These are phyloP conservation scores for Talaromyces amestolkiae DNA, from an alignment of 2,329 filamentous ascomycete genomes.

Conservation along the genomic window DNA sequence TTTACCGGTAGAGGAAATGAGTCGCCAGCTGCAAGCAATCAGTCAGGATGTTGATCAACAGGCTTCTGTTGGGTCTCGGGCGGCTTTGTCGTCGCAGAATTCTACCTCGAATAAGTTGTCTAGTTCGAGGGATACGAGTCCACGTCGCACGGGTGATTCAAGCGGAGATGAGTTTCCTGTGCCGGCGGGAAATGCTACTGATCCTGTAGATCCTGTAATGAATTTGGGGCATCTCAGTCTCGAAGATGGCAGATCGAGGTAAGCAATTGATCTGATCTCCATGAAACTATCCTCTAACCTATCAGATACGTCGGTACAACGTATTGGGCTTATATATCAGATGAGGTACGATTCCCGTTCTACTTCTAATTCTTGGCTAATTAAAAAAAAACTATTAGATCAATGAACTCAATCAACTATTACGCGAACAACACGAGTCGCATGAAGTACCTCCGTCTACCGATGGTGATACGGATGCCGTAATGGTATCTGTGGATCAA, in stretches of 20 bases:
- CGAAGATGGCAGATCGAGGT: slow-evolving; percentile 42
- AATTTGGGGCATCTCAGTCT: slow-evolving; percentile 45
- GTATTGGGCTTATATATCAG: slow-evolving; percentile 47
- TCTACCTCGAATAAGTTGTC: slow-evolving; percentile 18
- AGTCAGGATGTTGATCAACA: slow-evolving; percentile 15
- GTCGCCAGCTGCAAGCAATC: slow-evolving; percentile 14
- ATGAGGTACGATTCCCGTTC: slow-evolving; percentile 34
- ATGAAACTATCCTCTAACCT: slow-evolving; percentile 12
- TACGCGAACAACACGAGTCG: slow-evolving; percentile 42
- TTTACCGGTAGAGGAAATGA: slow-evolving; percentile 17
- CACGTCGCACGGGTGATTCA: slow-evolving; percentile 34
- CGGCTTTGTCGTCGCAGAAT: slow-evolving; percentile 19
- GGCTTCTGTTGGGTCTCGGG: not conserved
- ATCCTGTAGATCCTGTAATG: slow-evolving; percentile 44
- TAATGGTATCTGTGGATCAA: slow-evolving; percentile 22
- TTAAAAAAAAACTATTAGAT: slow-evolving; percentile 28
- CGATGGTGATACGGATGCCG: slow-evolving; percentile 24
- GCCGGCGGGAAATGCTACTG: slow-evolving; percentile 41
- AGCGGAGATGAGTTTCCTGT: slow-evolving; percentile 44
- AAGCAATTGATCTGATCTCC: slow-evolving; percentile 6
- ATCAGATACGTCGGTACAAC: slow-evolving; percentile 47
- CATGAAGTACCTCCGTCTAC: slow-evolving; percentile 27
- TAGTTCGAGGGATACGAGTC: slow-evolving; percentile 31
- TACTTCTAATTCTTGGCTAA: slow-evolving; percentile 17
- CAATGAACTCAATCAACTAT: slow-evolving; percentile 44